Conservation (phyloP, 2,329 filamentous ascomycete species). For the Waltergamsia citrina region DNA sequence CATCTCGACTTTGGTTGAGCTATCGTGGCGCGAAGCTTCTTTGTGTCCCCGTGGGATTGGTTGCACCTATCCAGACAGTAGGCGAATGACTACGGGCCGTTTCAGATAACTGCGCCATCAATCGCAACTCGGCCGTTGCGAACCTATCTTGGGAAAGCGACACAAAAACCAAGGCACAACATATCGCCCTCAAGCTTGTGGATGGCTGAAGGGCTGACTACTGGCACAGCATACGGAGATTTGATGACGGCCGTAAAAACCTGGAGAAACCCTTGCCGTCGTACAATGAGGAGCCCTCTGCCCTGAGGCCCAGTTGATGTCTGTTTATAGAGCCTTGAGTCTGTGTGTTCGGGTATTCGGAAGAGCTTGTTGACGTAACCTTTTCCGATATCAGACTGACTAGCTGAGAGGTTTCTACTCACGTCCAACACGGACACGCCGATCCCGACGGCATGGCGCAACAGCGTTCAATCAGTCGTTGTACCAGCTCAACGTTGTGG, state of each 20-base stretch:
- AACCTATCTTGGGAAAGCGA: background rate
- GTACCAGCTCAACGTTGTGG: too few species aligned
- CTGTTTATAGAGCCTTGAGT: too few species aligned
- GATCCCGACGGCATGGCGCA: too few species aligned
- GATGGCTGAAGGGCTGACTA: background rate
- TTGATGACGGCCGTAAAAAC: background rate
- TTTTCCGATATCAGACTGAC: too few species aligned
- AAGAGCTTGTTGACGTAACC: too few species aligned
- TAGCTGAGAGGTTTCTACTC: too few species aligned
- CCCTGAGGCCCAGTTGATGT: too few species aligned
- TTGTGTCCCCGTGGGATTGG: background rate
- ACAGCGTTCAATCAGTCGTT: too few species aligned
- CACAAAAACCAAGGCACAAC: background rate
- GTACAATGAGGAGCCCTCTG: too few species aligned
- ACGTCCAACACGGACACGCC: too few species aligned
- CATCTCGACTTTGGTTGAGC: background rate
- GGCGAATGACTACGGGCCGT: background rate
- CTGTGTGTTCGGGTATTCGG: too few species aligned
- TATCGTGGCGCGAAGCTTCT: background rate
- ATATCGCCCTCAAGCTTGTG: background rate
- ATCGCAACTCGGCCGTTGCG: background rate
- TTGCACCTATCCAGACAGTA: background rate
- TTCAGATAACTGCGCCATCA: background rate
- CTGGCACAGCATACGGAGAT: background rate
- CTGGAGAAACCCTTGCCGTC: too few species aligned